Percentiles rank a stretch among this genome's conserved stretches.
Conservation (phyloP, 2,329 filamentous ascomycete species). For the Penicillium sumatraense region DNA sequence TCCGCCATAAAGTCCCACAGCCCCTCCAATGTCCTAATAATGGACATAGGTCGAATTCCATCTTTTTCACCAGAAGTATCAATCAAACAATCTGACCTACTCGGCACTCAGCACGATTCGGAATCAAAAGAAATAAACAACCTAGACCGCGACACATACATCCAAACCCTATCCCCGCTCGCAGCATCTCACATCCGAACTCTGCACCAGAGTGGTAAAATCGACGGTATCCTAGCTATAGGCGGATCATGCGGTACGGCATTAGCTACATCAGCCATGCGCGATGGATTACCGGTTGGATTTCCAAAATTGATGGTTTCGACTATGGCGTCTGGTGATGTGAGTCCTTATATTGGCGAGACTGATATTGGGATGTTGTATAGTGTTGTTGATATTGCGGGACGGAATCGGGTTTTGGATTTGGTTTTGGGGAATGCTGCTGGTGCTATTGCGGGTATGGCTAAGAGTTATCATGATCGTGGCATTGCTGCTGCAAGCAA, state of each 20-base stretch:
- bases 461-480: too few species aligned
- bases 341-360: slow-evolving; percentile 67
- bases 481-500: too few species aligned
- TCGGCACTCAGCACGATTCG: slow-evolving; percentile 25
- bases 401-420: slow-evolving; percentile 63
- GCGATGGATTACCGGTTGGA: slow-evolving; percentile 63
- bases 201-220: slow-evolving; percentile 41
- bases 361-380: slow-evolving; percentile 73
- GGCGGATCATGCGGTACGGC: slow-evolving; percentile 69
- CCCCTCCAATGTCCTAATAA: slow-evolving; percentile 49
- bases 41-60: slow-evolving; percentile 60
- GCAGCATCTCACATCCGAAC: slow-evolving; percentile 50
- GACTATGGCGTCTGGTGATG: slow-evolving; percentile 71
- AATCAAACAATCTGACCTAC: slow-evolving; percentile 50
- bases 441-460: slow-evolving; percentile 64
- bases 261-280: slow-evolving; percentile 65
- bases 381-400: slow-evolving; percentile 72
- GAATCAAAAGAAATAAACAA: slow-evolving; percentile 32
- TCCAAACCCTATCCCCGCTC: slow-evolving; percentile 59
- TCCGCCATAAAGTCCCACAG: slow-evolving; percentile 47
- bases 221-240: slow-evolving; percentile 63
- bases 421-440: slow-evolving; percentile 67
- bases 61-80: slow-evolving; percentile 48
- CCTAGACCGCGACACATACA: slow-evolving; percentile 59
- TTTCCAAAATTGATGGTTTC: slow-evolving; percentile 73